A percentile compares a stretch with the other conserved stretches of the same genome.
These are phyloP conservation scores for Yamadazyma laniorum DNA, from an alignment of 805 yeast genomes.

Conservation along the genomic window DNA sequence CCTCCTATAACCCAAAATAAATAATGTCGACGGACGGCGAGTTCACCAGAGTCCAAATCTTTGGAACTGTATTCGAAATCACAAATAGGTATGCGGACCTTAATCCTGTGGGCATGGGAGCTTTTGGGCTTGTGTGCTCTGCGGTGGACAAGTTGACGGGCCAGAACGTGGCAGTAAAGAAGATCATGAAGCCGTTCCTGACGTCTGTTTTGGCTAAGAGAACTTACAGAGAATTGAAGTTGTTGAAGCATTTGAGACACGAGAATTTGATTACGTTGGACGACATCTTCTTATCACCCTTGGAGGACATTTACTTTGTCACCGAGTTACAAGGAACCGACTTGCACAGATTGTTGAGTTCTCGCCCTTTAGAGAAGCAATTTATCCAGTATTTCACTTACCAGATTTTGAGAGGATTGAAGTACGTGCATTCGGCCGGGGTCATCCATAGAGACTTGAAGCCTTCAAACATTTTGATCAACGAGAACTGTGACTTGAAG, in stretches of 20 bases:
- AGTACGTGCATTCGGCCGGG: conserved; percentile 89
- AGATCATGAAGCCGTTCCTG: conserved; percentile 95
- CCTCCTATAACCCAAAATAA: too few relatives aligned
- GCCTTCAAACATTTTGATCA: conserved; percentile 80
- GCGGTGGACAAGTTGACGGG: conserved; percentile 88
- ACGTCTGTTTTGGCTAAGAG: conserved; percentile 94
- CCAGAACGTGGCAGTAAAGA: conserved; percentile 94
- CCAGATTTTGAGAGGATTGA: conserved; percentile 87
- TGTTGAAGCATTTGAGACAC: conserved; percentile 89
- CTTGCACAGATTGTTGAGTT: conserved; percentile 82
- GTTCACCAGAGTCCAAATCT: conserved; percentile 78
- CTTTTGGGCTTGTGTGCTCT: conserved; percentile 95
- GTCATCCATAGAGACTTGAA: conserved; percentile 88
- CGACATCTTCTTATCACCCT: conserved; percentile 90
- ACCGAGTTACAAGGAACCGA: conserved; percentile 98
- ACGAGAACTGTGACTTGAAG: conserved; percentile 87
- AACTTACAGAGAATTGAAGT: conserved; percentile 91
- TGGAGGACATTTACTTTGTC: conserved; percentile 94
- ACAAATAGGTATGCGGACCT: conserved; percentile 86
- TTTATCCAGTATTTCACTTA: conserved; percentile 95
- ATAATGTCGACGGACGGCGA: conserved; percentile 47
- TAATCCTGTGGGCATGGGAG: conserved; percentile 99
- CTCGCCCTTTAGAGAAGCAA: conserved; percentile 92
- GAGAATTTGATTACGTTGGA: conserved; percentile 91
- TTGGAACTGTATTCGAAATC: conserved; percentile 93